Percentiles rank a stretch among this genome's conserved stretches.
These are phyloP conservation scores for Ceraceosorus guamensis DNA, from an alignment of 1,284 basidiomycete genomes.

Conservation along the genomic window DNA sequence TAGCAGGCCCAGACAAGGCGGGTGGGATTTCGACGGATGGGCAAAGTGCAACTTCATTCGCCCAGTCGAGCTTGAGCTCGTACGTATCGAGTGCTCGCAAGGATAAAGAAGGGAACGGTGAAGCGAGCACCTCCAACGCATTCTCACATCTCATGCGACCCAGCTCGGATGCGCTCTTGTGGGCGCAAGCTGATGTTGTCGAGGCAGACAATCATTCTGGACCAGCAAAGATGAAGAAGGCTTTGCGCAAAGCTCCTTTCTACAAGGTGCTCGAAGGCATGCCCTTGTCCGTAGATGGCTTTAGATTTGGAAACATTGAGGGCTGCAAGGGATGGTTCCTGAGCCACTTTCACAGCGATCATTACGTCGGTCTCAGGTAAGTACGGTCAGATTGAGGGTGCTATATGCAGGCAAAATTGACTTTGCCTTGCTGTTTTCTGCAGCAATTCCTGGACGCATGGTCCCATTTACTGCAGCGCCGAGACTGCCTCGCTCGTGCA, in stretches of 20 bases:
- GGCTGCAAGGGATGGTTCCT: conserved; percentile 80
- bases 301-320: conserved; percentile 83
- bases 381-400: neutral
- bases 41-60: no score
- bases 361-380: conserved; percentile 39
- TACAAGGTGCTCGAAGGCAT: conserved; percentile 73
- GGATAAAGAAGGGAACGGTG: no score
- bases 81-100: no score
- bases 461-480: conserved; percentile 85
- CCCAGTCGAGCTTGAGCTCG: no score
- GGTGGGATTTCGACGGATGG: no score
- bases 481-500: conserved; percentile 80
- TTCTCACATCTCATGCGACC: conserved; percentile 36
- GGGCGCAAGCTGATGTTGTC: conserved; percentile 32
- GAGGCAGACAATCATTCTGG: conserved; percentile 26
- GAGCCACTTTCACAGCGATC: conserved; percentile 54
- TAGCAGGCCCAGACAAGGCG: no score
- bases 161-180: conserved; percentile 33
- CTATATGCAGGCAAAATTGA: neutral
- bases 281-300: conserved; percentile 93
- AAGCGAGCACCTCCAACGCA: no score
- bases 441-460: conserved; percentile 69
- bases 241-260: conserved; percentile 27
- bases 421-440: neutral
- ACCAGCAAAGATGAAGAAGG: conserved; percentile 14